phyloP scores from a whole-genome alignment of 2,329 filamentous ascomycete genomes.

The Neofusicoccum umdonicola region DNA sequence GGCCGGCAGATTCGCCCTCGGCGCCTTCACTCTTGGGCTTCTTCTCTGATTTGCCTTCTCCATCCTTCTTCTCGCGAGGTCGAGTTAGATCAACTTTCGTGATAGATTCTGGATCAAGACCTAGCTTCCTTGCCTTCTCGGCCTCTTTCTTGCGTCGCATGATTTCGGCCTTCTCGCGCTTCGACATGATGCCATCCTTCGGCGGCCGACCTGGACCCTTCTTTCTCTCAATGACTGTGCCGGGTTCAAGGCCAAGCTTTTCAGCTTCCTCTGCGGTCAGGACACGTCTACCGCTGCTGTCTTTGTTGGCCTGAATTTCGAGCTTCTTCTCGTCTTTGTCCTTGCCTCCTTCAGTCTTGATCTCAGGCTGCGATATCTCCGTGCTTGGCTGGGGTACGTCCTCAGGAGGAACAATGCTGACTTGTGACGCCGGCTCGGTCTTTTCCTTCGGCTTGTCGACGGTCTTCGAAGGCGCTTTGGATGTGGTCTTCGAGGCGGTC shows the following conservation, averaged over 20 bases:
- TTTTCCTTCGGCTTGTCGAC: slow-evolving; percentile 25
- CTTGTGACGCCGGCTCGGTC: slow-evolving; percentile 8
- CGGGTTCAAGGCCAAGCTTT: slow-evolving; percentile 39
- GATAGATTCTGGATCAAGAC: slow-evolving; percentile 34
- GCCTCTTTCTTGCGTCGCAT: slow-evolving; percentile 58
- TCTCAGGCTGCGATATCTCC: slow-evolving; percentile 17
- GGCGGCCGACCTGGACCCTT: slow-evolving; percentile 77
- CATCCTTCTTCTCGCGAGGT: slow-evolving; percentile 35
- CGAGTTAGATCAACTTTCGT: slow-evolving; percentile 35
- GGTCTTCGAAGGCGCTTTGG: slow-evolving; percentile 21
- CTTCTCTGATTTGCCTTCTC: slow-evolving; percentile 30
- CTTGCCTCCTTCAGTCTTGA: slow-evolving; percentile 15
- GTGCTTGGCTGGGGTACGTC: slow-evolving; percentile 16
- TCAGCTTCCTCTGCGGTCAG: slow-evolving; percentile 39
- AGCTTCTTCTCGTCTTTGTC: slow-evolving; percentile 15
- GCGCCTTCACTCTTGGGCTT: slow-evolving; percentile 25
- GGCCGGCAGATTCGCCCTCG: slow-evolving; percentile 28
- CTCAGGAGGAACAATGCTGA: slow-evolving; percentile 11
- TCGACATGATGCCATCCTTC: slow-evolving; percentile 81
- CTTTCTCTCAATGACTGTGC: slow-evolving; percentile 51
- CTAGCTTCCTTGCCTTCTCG: slow-evolving; percentile 39
- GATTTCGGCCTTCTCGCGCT: slow-evolving; percentile 65
- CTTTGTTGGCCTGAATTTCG: slow-evolving; percentile 7
- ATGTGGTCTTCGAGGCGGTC: not conserved
- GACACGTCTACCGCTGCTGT: slow-evolving; percentile 12